These are phyloP conservation scores for Chlorella sp. DNA, from an alignment of 139 green algal genomes.

Conservation along the genomic window DNA sequence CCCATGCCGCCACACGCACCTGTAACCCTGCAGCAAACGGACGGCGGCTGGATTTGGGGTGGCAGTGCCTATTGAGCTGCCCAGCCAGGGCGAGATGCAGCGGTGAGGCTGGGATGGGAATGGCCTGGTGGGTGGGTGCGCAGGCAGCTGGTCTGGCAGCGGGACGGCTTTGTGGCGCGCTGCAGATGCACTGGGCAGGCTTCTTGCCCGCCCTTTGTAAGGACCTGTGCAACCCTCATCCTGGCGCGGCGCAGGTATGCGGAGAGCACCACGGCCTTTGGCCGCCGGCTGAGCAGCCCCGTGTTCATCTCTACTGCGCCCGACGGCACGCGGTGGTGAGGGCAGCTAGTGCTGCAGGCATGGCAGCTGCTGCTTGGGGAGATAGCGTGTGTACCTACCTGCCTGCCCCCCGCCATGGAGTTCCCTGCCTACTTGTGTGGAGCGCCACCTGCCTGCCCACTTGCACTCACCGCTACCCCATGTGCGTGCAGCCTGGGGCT, in stretches of 20 bases:
- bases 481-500: constrained; percentile 44
- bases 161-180: too few relatives aligned
- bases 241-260: constrained; percentile 37
- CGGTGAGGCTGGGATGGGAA: constrained; percentile 28
- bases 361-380: too few relatives aligned
- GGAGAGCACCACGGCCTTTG: constrained; percentile 35
- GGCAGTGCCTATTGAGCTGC: constrained; percentile 81
- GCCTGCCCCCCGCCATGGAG: too few relatives aligned
- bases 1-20: too few relatives aligned
- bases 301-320: constrained; percentile 83
- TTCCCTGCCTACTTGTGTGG: too few relatives aligned
- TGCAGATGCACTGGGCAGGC: too few relatives aligned
- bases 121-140: constrained; percentile 36
- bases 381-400: too few relatives aligned
- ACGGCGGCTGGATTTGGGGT: constrained; percentile 58
- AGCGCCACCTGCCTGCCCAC: not conserved
- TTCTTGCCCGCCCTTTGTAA: too few relatives aligned
- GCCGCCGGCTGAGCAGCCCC: constrained; percentile 70
- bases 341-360: too few relatives aligned
- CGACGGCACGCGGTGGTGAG: constrained; percentile 54
- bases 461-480: not conserved
- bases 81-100: constrained; percentile 64
- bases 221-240: too few relatives aligned
- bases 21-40: constrained; percentile 17
- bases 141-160: not conserved